phyloP scores from a whole-genome alignment of 106 monocot genomes.

The Dioscorea dumetorum region DNA sequence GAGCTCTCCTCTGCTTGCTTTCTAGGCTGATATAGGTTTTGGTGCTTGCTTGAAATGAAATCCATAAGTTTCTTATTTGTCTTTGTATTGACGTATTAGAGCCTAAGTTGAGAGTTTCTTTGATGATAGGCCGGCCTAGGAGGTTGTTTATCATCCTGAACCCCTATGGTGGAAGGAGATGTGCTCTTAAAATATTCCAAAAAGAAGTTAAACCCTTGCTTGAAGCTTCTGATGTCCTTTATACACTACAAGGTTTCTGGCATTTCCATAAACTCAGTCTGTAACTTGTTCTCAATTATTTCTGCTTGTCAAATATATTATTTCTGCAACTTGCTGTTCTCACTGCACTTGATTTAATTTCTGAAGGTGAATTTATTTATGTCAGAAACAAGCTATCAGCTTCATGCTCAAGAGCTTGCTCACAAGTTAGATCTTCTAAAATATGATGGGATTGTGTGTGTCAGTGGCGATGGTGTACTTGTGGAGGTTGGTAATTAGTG shows the following conservation, averaged over 20 bases:
- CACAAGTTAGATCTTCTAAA: slow-evolving; percentile 14
- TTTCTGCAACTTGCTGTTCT: too few species aligned
- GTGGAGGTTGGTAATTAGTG: slow-evolving; percentile 20
- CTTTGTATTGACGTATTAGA: too few species aligned
- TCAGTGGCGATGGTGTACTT: slow-evolving; percentile 46
- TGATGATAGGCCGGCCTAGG: slow-evolving; percentile 62
- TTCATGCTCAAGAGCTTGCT: slow-evolving; percentile 37
- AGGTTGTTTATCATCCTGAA: slow-evolving; percentile 73
- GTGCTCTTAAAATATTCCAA: slow-evolving; percentile 47
- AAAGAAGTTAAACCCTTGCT: slow-evolving; percentile 68
- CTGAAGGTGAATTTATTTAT: not conserved
- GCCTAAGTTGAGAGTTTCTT: too few species aligned
- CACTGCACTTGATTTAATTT: not conserved
- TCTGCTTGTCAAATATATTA: too few species aligned
- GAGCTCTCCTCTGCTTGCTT: too few species aligned
- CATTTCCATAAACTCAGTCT: not conserved
- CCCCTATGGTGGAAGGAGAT: slow-evolving; percentile 82
- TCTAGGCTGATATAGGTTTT: too few species aligned
- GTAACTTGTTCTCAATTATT: too few species aligned
- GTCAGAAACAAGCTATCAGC: slow-evolving; percentile 34
- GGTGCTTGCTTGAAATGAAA: too few species aligned
- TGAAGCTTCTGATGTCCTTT: slow-evolving; percentile 54
- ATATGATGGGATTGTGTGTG: slow-evolving; percentile 39
- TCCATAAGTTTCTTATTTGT: too few species aligned
- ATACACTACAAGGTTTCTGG: slow-evolving; percentile 66